phyloP scores from a whole-genome alignment of 2,329 filamentous ascomycete species.

The Aspergillus clavatus region DNA sequence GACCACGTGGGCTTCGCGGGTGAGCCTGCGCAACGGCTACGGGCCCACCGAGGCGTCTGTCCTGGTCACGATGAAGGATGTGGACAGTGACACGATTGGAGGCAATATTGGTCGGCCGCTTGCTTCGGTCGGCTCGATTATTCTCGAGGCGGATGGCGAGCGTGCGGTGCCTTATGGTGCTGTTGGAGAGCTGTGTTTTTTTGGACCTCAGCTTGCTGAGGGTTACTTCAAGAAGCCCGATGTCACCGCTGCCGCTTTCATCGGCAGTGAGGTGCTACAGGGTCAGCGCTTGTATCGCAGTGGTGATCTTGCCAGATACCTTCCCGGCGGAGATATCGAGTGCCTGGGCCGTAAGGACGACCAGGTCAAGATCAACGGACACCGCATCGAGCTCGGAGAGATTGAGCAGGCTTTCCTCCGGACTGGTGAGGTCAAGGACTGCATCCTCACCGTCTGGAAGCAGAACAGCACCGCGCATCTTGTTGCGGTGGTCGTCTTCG shows the following conservation, averaged over 20 bases:
- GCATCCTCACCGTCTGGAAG: background rate
- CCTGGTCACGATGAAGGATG: slow-evolving; percentile 5
- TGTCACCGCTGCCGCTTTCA: slow-evolving; percentile 8
- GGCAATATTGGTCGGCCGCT: slow-evolving; percentile 13
- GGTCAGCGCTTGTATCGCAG: slow-evolving; percentile 14
- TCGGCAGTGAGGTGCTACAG: background rate
- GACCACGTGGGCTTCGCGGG: slow-evolving; percentile 6
- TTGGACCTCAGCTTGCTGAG: slow-evolving; percentile 11
- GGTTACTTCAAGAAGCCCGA: slow-evolving; percentile 16
- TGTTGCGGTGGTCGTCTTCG: background rate
- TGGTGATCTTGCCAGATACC: slow-evolving; percentile 17
- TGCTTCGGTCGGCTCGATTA: slow-evolving; percentile 6
- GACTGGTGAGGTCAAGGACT: background rate
- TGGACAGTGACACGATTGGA: slow-evolving; percentile 4
- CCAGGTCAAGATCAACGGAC: slow-evolving; percentile 59
- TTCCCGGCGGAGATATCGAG: slow-evolving; percentile 15
- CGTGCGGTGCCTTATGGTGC: slow-evolving; percentile 10
- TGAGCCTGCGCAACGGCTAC: slow-evolving; percentile 11
- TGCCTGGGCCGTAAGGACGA: slow-evolving; percentile 54
- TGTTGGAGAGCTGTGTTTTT: slow-evolving; percentile 14
- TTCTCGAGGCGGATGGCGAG: slow-evolving; percentile 10
- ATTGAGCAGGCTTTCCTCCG: slow-evolving; percentile 9
- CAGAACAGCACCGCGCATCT: background rate
- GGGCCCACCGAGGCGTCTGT: slow-evolving; percentile 17
- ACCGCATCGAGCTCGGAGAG: slow-evolving; percentile 53